Conservation (phyloP, 1,139 yeast genomes). For the Debaryomyces udenii region DNA sequence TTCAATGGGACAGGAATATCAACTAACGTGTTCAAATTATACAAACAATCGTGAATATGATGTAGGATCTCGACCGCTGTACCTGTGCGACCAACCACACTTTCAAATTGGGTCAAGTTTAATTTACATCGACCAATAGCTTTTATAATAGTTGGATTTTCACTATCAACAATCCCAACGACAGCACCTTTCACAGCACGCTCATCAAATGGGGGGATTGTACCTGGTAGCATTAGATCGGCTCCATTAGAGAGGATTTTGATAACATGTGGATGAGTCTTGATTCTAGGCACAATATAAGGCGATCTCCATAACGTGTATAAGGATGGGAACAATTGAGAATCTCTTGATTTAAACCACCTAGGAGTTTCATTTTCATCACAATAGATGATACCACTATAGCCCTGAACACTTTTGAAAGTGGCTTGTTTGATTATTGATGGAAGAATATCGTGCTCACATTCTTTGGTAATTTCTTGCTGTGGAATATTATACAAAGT, state of each 20-base stretch:
- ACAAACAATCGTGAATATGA: constrained; percentile 55
- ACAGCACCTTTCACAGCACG: constrained; percentile 50
- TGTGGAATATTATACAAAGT: constrained; percentile 49
- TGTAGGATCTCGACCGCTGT: constrained; percentile 69
- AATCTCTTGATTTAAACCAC: constrained; percentile 68
- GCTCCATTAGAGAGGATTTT: constrained; percentile 73
- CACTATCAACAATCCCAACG: constrained; percentile 72
- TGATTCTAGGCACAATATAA: constrained; percentile 61
- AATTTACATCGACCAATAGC: constrained; percentile 74
- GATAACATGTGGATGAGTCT: constrained; percentile 76
- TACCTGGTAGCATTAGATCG: constrained; percentile 89
- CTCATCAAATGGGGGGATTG: constrained; percentile 73
- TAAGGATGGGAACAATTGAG: constrained; percentile 66
- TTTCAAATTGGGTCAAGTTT: constrained; percentile 48
- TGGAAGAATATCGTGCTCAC: constrained; percentile 58
- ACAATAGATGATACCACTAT: constrained; percentile 64
- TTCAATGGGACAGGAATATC: constrained; percentile 45
- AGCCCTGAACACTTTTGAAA: constrained; percentile 57
- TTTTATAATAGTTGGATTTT: constrained; percentile 63
- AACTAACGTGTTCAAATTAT: constrained; percentile 45
- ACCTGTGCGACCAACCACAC: constrained; percentile 60
- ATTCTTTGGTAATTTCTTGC: constrained; percentile 45
- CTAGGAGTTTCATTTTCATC: constrained; percentile 68
- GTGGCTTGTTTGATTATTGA: constrained; percentile 64
- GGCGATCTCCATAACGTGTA: constrained; percentile 75